Evolutionary conservation across 306 rosid genomes (phyloP).

Genomic region (Potentilla sterilis): DNA sequence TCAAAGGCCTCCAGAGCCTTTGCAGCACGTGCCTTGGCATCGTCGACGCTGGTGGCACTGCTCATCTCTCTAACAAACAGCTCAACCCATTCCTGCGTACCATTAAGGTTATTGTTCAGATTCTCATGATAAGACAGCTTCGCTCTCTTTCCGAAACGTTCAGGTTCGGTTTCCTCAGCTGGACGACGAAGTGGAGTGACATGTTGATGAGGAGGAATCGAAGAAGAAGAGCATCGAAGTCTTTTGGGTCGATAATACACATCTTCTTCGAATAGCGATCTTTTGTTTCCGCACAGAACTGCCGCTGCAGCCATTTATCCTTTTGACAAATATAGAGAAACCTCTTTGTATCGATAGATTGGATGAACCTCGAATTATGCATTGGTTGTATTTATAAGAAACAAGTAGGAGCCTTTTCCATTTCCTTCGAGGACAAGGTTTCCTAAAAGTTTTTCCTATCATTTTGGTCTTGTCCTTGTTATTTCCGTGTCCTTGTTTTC

Average conservation of each 20-base stretch:
- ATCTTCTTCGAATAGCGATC: background rate
- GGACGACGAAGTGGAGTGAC: background rate
- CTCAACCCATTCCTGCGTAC: background rate
- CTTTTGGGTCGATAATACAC: background rate
- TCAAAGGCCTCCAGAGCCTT: background rate
- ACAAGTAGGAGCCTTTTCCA: too few relatives aligned
- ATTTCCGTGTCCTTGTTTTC: too few relatives aligned
- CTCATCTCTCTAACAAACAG: background rate
- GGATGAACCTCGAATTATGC: too few relatives aligned
- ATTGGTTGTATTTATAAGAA: too few relatives aligned
- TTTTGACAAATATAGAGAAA: too few relatives aligned
- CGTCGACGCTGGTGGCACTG: too few relatives aligned
- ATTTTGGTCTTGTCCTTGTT: too few relatives aligned
- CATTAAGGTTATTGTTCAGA: background rate
- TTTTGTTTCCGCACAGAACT: background rate
- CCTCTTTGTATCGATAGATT: too few relatives aligned
- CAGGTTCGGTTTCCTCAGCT: background rate
- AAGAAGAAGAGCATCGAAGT: conserved; percentile 1
- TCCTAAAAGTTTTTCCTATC: too few relatives aligned
- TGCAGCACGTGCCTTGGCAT: too few relatives aligned
- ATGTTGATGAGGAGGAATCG: background rate
- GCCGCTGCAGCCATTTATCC: background rate
- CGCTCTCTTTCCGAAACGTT: background rate
- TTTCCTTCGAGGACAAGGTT: too few relatives aligned
- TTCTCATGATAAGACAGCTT: background rate